A percentile compares a stretch with the other conserved stretches of the same genome.
Evolutionary conservation across 2,329 filamentous ascomycete species (phyloP).

Genomic region (Cyphellophora attinorum): DNA sequence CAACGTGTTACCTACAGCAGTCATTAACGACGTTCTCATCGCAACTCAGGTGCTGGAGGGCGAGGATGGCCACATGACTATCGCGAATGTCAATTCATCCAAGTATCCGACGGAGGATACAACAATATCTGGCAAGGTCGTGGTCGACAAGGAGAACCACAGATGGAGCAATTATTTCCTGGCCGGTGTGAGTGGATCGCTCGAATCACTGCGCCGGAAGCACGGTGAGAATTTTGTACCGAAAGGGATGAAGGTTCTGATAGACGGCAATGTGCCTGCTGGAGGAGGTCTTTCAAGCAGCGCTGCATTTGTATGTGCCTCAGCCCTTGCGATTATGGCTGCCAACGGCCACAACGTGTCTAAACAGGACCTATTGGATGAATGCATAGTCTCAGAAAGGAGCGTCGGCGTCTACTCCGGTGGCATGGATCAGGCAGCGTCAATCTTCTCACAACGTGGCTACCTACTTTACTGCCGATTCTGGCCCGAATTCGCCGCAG

Average conservation of each 20-base stretch:
- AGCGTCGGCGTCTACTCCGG: constrained; percentile 94
- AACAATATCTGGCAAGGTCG: constrained; percentile 55
- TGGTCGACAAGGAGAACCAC: constrained; percentile 74
- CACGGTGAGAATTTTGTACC: constrained; percentile 53
- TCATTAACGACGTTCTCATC: constrained; percentile 81
- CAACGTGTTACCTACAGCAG: constrained; percentile 89
- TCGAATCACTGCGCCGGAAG: constrained; percentile 65
- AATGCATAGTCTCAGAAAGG: constrained; percentile 89
- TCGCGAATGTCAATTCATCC: constrained; percentile 66
- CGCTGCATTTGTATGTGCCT: constrained; percentile 86
- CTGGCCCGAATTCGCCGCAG: constrained; percentile 64
- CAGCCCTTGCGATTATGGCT: constrained; percentile 75
- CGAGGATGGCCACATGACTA: constrained; percentile 50
- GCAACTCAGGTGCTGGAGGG: constrained; percentile 53
- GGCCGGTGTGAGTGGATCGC: constrained; percentile 72
- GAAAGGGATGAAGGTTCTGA: constrained; percentile 73
- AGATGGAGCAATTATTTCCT: constrained; percentile 99
- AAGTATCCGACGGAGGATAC: constrained; percentile 73
- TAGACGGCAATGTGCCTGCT: constrained; percentile 85
- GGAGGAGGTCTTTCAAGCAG: constrained; percentile 90
- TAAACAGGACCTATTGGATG: constrained; percentile 84
- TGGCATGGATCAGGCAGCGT: constrained; percentile 96
- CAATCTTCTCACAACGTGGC: constrained; percentile 80
- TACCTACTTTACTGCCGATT: constrained; percentile 88
- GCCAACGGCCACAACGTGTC: constrained; percentile 77